Conservation (phyloP, 2,329 filamentous ascomycete species). For the Diplocarpon mali region DNA sequence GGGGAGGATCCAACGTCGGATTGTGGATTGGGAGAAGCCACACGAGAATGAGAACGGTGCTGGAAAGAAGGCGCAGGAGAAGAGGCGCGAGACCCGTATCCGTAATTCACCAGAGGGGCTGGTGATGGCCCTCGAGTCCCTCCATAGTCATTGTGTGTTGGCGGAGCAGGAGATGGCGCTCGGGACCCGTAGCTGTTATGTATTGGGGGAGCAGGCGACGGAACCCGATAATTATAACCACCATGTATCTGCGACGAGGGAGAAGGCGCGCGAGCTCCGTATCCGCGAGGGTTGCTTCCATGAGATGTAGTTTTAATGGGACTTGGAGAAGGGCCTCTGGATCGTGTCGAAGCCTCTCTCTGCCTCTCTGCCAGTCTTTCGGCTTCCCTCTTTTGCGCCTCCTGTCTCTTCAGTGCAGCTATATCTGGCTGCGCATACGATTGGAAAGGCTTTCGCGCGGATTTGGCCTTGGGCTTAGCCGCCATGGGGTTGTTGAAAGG, state of each 20-base stretch:
- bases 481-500: constrained; percentile 23
- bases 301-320: constrained; percentile 7
- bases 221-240: neutral
- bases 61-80: constrained; percentile 23
- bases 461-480: constrained; percentile 38
- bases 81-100: constrained; percentile 31
- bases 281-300: constrained; percentile 20
- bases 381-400: constrained; percentile 24
- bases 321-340: constrained; percentile 20
- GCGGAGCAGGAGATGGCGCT: constrained; percentile 30
- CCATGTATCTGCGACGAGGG: constrained; percentile 19
- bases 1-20: constrained; percentile 29
- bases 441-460: constrained; percentile 56
- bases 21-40: constrained; percentile 30
- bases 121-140: constrained; percentile 24
- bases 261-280: constrained; percentile 28
- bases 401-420: constrained; percentile 42
- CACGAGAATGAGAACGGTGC: constrained; percentile 28
- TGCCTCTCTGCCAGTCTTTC: constrained; percentile 20
- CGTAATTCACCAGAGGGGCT: constrained; percentile 23
- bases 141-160: constrained; percentile 25
- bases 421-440: constrained; percentile 56
- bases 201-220: constrained; percentile 26
- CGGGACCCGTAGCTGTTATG: constrained; percentile 27
- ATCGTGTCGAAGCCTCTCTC: constrained; percentile 20